phyloP scores from a whole-genome alignment of 2,329 filamentous ascomycete species.

The Dichotomopilus funicola region DNA sequence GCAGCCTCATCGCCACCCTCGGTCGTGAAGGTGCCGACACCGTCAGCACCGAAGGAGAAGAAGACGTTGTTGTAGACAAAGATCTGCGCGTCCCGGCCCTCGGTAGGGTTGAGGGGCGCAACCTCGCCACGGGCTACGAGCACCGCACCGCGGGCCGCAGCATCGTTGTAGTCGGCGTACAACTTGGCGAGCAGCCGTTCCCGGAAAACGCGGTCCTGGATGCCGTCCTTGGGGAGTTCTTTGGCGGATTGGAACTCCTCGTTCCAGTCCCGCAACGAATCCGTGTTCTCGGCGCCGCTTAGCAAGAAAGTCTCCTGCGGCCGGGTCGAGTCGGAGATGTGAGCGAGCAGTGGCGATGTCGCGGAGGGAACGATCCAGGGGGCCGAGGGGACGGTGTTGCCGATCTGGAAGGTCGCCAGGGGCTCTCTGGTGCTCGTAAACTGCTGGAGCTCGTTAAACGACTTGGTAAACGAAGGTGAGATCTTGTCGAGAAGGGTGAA shows the following conservation, averaged over 20 bases:
- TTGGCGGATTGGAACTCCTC: conserved; percentile 97
- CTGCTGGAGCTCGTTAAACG: conserved; percentile 75
- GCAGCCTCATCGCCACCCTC: conserved; percentile 97
- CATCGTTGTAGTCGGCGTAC: conserved; percentile 96
- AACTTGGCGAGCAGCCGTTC: conserved; percentile 92
- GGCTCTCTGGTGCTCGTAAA: conserved; percentile 81
- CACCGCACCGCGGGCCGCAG: conserved; percentile 84
- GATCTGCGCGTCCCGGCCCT: conserved; percentile 87
- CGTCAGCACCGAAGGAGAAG: conserved; percentile 96
- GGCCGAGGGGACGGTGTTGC: conserved; percentile 84
- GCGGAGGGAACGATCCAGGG: conserved; percentile 81
- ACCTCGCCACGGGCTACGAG: conserved; percentile 90
- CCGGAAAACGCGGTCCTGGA: conserved; percentile 93
- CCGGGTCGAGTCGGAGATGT: conserved; percentile 77
- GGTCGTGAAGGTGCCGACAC: conserved; percentile 91
- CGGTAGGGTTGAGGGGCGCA: conserved; percentile 88
- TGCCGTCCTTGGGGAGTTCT: conserved; percentile 85
- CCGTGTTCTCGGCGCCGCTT: conserved; percentile 84
- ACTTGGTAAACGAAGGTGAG: conserved; percentile 72
- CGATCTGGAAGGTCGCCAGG: conserved; percentile 88
- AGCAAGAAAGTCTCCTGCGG: conserved; percentile 91
- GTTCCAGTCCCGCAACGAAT: conserved; percentile 96
- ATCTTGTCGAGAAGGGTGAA: conserved; percentile 70
- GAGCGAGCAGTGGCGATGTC: conserved; percentile 57
- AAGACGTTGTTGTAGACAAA: conserved; percentile 99